Percentiles rank a stretch among this genome's conserved stretches.
These are phyloP conservation scores for Paramecium pentaurelia DNA, from an alignment of 73 alveolate genomes.

Conservation along the genomic window DNA sequence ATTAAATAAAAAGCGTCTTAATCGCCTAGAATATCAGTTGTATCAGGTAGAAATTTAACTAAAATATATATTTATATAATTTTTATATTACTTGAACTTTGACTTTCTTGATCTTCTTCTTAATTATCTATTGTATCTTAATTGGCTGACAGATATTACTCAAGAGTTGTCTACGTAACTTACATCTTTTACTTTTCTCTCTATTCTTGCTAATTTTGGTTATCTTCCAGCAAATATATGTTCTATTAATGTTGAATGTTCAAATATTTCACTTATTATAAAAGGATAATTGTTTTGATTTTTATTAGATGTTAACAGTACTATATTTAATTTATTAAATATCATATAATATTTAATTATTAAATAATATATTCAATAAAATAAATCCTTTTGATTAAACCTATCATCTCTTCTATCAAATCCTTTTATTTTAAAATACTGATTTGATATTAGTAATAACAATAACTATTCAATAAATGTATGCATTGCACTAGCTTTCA, in stretches of 20 bases:
- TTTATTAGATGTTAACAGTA: neutral
- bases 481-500: neutral
- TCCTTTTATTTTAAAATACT: neutral
- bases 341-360: no score
- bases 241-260: neutral
- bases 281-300: neutral
- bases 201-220: neutral
- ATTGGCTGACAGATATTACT: neutral
- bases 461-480: neutral
- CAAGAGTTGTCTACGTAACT: neutral
- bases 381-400: no score
- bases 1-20: neutral
- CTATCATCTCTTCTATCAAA: neutral
- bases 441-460: neutral
- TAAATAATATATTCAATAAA: no score
- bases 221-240: neutral
- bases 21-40: neutral
- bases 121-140: neutral
- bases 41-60: neutral
- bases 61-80: neutral
- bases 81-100: neutral
- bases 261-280: neutral
- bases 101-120: neutral
- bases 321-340: no score
- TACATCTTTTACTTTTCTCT: neutral